phyloP scores from a whole-genome alignment of 495 filamentous ascomycete genomes.

The Lasiosphaeriaceae sp. region DNA sequence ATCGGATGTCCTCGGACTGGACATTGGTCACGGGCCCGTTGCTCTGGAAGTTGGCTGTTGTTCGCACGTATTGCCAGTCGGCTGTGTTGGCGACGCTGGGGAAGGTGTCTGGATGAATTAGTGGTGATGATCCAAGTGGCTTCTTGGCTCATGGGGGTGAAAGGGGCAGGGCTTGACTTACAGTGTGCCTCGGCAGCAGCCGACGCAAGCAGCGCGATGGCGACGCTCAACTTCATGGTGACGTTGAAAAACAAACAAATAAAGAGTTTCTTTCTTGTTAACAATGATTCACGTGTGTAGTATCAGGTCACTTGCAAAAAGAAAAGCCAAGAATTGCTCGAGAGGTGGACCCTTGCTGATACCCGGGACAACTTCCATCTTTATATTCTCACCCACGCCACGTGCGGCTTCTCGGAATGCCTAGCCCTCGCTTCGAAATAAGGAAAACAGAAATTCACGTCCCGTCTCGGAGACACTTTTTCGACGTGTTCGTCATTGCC shows the following conservation, averaged over 20 bases:
- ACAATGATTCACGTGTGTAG: too few relatives aligned
- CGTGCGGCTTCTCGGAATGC: not conserved
- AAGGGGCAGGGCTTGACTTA: constrained; percentile 15
- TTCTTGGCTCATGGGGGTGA: not conserved
- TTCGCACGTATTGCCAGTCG: constrained; percentile 49
- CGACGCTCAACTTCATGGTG: constrained; percentile 36
- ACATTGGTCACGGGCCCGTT: constrained; percentile 51
- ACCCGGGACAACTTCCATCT: not conserved
- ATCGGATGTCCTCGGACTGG: constrained; percentile 43
- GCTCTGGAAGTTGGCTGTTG: constrained; percentile 47
- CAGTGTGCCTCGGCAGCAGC: constrained; percentile 40
- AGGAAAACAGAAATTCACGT: not conserved
- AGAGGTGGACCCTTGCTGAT: not conserved
- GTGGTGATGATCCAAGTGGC: not conserved
- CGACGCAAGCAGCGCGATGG: constrained; percentile 28
- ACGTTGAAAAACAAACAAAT: not conserved
- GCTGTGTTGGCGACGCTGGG: constrained; percentile 29
- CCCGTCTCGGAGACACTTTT: not conserved
- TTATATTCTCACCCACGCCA: not conserved
- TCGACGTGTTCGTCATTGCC: constrained; percentile 5
- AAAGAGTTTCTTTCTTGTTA: not conserved
- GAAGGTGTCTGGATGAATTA: constrained; percentile 20
- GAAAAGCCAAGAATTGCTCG: not conserved
- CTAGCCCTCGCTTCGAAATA: not conserved
- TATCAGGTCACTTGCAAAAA: not conserved